Conservation (phyloP, 371 early-diverging fungal genomes). For the Mortierella sp. region DNA sequence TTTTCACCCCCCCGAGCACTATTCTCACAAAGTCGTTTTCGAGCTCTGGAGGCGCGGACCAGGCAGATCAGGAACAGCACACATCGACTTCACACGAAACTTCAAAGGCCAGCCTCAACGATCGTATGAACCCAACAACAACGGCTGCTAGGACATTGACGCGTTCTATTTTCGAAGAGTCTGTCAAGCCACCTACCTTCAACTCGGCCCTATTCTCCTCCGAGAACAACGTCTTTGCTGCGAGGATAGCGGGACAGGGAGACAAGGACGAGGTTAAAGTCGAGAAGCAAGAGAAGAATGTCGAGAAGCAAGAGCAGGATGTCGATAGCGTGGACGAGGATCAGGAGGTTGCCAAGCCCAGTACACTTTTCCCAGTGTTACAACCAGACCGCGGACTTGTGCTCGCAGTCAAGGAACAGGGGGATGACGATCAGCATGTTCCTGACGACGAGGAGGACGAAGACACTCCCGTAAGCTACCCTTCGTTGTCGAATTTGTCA, state of each 20-base stretch:
- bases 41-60: not conserved
- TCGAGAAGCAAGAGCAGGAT: not conserved
- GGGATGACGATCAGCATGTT: not conserved
- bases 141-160: not conserved
- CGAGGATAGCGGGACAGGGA: not conserved
- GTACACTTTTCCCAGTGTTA: not conserved
- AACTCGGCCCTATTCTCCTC: not conserved
- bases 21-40: not conserved
- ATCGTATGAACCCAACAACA: not conserved
- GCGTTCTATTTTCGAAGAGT: not conserved
- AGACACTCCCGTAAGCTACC: not conserved
- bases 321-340: not conserved
- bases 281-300: not conserved
- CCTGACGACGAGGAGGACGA: constrained; percentile 8
- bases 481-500: constrained; percentile 3
- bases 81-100: not conserved
- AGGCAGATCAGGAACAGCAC: not conserved
- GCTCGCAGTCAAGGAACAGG: not conserved
- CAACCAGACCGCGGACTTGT: constrained; percentile 12
- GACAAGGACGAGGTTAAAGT: not conserved
- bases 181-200: constrained; percentile 5
- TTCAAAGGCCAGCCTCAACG: not conserved
- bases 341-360: not conserved
- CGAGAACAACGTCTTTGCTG: not conserved
- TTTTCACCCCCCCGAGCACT: not conserved